Evolutionary conservation across 805 yeast species (phyloP).

Genomic region (Sugiyamaella boreocaroliniensis): DNA sequence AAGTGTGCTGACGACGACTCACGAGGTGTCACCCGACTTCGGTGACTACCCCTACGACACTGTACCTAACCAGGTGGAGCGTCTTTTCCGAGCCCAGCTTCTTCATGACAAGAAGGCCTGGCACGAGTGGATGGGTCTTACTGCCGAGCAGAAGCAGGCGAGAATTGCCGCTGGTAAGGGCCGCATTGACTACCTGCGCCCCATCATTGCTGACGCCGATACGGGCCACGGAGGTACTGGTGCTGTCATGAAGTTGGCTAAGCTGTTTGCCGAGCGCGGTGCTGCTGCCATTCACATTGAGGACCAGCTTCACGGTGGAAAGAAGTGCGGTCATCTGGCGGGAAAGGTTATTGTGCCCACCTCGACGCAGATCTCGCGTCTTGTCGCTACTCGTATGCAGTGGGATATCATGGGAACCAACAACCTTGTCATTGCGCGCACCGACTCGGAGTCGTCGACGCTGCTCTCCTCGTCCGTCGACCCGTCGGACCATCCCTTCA

Average conservation of each 20-base stretch:
- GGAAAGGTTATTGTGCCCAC: constrained; percentile 60
- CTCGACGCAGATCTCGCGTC: constrained; percentile 46
- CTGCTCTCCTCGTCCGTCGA: constrained; percentile 47
- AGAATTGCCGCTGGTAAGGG: constrained; percentile 22
- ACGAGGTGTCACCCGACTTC: constrained; percentile 59
- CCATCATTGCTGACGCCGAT: constrained; percentile 62
- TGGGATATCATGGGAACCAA: constrained; percentile 59
- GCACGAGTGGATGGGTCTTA: constrained; percentile 33
- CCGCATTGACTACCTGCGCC: constrained; percentile 47
- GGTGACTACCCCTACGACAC: constrained; percentile 68
- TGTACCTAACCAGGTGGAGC: constrained; percentile 59
- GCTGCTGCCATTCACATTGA: constrained; percentile 63
- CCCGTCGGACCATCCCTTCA: constrained; percentile 50
- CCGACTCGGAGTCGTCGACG: constrained; percentile 52
- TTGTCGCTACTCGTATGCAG: constrained; percentile 53
- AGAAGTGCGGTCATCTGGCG: constrained; percentile 57
- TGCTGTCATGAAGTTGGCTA: constrained; percentile 58
- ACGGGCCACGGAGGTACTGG: constrained; percentile 62
- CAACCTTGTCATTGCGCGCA: constrained; percentile 53
- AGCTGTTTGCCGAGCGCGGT: constrained; percentile 58
- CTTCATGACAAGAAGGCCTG: constrained; percentile 49
- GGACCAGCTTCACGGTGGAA: constrained; percentile 60
- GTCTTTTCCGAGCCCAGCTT: constrained; percentile 51
- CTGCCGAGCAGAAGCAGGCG: constrained; percentile 23
- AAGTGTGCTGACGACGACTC: constrained; percentile 49